Evolutionary conservation across 176 grass and related monocot species (phyloP).

Genomic region (Olyra latifolia): DNA sequence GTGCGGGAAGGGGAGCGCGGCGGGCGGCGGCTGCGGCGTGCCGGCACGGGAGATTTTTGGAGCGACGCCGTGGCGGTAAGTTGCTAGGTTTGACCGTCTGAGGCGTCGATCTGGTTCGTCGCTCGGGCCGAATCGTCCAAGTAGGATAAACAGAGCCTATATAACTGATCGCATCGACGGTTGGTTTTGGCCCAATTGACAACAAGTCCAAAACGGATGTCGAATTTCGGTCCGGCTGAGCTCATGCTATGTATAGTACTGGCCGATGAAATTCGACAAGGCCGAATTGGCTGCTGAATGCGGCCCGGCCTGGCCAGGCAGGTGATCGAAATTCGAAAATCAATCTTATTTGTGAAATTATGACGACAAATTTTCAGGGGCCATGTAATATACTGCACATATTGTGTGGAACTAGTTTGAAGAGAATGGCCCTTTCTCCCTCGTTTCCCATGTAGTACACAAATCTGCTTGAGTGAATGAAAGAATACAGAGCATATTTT

Average conservation of each 20-base stretch:
- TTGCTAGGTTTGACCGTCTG: background rate
- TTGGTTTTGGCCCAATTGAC: background rate
- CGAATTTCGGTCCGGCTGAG: background rate
- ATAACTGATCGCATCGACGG: background rate
- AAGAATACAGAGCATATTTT: no score
- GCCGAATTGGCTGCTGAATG: no score
- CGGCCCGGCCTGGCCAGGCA: background rate
- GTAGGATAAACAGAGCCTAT: background rate
- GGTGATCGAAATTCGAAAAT: background rate
- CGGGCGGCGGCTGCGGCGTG: background rate
- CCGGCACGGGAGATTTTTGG: background rate
- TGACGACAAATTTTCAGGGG: background rate
- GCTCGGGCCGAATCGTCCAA: background rate
- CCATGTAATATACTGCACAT: background rate
- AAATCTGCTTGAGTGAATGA: background rate
- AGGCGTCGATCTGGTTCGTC: background rate
- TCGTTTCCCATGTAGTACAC: background rate
- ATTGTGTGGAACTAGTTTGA: background rate
- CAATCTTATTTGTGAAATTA: background rate
- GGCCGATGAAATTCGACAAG: no score
- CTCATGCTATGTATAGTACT: no score
- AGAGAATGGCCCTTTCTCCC: background rate
- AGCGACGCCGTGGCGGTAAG: background rate
- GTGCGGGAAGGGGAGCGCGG: background rate
- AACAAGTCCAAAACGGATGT: background rate